Evolutionary conservation across 2,329 filamentous ascomycete genomes (phyloP), one percentile per base, ranked within the genome.

Genomic region (Zasmidium citrigriseum): DNA sequence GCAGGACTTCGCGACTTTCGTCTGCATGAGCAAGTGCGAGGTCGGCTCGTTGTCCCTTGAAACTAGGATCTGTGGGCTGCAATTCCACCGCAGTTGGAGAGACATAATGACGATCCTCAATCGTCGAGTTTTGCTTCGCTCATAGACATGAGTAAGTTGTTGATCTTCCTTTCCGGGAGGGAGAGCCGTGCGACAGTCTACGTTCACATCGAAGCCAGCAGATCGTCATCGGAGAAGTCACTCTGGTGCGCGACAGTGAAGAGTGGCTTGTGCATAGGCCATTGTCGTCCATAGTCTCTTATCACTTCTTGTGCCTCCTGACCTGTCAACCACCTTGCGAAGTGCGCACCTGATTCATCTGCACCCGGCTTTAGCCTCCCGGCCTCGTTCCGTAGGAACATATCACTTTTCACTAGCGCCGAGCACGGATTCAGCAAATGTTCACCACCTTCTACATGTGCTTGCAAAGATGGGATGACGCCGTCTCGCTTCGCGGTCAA

Each of bases 391-490:
- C 20, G n/a, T 24, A 18, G 18, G 20, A 16, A 53, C 38, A 10
- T 11, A 24, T 27, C 18, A 20, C 29, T 34, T 21, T 18, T 24
- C 7, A 67, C 55, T 23, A 67, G 52, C 34, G 55, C 65, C 5
- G 64, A 62, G 52, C 66, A 68, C 18, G 66, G 63, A 55, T 68
- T 67, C 25, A 68, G 44, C 16, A 67, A 46, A 25, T 61, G 38
- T 1, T 52, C 21, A 0, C 62, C 66, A 45, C 63, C 62, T 52
- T 68, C 64, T 3, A 63, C 52, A 25, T 64, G 59, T 1, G 54
- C 57, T 11, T 20, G 44, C 27, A 64, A 20, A 16, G 14, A 47
- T 14, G 52, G 52, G 18, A 68, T 54, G 3, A 55, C 55, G 2
- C 51, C 56, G 23, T 66, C 62, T 9, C 53, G 53, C 41, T 59